These are phyloP conservation scores for Shiraia sp. DNA, from an alignment of 2,329 filamentous ascomycete species.

Conservation along the genomic window DNA sequence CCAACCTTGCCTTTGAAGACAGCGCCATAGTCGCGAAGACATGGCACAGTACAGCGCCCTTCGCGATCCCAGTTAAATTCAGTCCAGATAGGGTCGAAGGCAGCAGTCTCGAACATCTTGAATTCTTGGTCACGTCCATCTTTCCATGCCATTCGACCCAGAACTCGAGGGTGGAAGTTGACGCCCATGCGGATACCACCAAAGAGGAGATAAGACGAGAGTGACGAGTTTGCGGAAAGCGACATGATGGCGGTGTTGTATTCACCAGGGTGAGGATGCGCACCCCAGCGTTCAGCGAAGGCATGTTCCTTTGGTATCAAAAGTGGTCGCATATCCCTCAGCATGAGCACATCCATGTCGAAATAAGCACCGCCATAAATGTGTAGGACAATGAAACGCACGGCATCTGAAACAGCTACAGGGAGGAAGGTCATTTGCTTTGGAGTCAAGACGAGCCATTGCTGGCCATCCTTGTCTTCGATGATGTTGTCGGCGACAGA, in stretches of 20 bases:
- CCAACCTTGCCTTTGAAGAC: slow-evolving; percentile 56
- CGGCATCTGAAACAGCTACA: slow-evolving; percentile 60
- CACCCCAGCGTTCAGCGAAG: slow-evolving; percentile 61
- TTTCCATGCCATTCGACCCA: slow-evolving; percentile 61
- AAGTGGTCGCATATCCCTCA: slow-evolving; percentile 59
- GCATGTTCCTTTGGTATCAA: slow-evolving; percentile 55
- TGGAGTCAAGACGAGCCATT: slow-evolving; percentile 58
- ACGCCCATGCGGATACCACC: slow-evolving; percentile 62
- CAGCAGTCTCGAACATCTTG: slow-evolving; percentile 60
- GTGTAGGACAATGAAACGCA: slow-evolving; percentile 60
- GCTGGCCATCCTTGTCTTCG: slow-evolving; percentile 54
- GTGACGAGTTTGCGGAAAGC: slow-evolving; percentile 58
- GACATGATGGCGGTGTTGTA: slow-evolving; percentile 64
- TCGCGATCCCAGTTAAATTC: slow-evolving; percentile 60
- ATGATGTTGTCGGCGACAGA: slow-evolving; percentile 57
- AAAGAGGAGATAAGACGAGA: slow-evolving; percentile 59
- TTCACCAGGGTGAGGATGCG: slow-evolving; percentile 57
- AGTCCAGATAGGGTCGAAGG: slow-evolving; percentile 62
- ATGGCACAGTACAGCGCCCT: slow-evolving; percentile 58
- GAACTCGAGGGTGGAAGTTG: slow-evolving; percentile 60
- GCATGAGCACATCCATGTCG: slow-evolving; percentile 61
- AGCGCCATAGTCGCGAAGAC: slow-evolving; percentile 57
- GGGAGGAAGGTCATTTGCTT: slow-evolving; percentile 63
- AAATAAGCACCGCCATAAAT: slow-evolving; percentile 59
- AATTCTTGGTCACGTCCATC: slow-evolving; percentile 58